Evolutionary conservation across 176 grass and related monocot genomes (phyloP).

Genomic region (Carex pumila): DNA sequence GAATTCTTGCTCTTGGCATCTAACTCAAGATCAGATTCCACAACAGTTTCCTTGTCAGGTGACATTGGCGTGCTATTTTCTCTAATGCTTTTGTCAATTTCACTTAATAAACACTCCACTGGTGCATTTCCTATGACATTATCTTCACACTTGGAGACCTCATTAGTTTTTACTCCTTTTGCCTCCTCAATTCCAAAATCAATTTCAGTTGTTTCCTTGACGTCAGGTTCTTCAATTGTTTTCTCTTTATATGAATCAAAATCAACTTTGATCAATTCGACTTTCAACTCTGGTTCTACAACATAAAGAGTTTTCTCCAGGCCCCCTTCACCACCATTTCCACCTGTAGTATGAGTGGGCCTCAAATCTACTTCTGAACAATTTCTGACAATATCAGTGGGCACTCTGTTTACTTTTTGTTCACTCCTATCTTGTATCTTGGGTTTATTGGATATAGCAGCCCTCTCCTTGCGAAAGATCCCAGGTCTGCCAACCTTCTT

Average conservation of each 20-base stretch:
- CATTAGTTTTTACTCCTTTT: conserved; percentile 15
- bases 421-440: conserved; percentile 3
- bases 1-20: conserved; percentile 10
- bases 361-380: background rate
- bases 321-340: background rate
- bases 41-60: conserved; percentile 6
- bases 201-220: conserved; percentile 23
- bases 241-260: background rate
- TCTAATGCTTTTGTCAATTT: background rate
- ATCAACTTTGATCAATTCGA: conserved; percentile 13
- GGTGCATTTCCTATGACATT: background rate
- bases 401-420: background rate
- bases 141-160: conserved; percentile 17
- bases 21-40: conserved; percentile 13
- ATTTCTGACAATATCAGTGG: background rate
- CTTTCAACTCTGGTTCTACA: conserved; percentile 21
- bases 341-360: background rate
- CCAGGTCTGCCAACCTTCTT: background rate
- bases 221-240: conserved; percentile 10
- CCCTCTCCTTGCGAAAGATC: background rate
- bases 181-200: conserved; percentile 24
- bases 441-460: background rate
- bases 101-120: background rate
- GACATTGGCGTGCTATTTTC: background rate
- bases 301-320: conserved; percentile 31